Conservation (phyloP, 192 early-diverging fungal species). For the Funneliformis geosporum region DNA sequence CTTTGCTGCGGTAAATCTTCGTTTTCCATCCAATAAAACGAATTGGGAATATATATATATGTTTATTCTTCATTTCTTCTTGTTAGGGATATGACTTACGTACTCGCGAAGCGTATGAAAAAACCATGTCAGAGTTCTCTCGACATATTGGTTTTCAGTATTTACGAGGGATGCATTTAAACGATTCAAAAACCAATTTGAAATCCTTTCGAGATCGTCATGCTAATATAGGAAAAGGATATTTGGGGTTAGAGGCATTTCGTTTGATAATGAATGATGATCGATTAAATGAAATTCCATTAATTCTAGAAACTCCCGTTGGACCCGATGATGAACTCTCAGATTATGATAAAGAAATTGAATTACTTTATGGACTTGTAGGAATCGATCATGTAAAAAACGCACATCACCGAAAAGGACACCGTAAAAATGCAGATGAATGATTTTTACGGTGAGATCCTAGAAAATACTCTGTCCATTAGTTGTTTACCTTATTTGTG, state of each 20-base stretch:
- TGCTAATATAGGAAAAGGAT: constrained; percentile 56
- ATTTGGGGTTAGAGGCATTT: constrained; percentile 55
- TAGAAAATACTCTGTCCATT: no score
- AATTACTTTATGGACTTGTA: constrained; percentile 21
- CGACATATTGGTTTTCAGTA: constrained; percentile 48
- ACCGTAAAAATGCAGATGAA: background rate
- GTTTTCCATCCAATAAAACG: no score
- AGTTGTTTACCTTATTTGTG: no score
- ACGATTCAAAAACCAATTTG: constrained; percentile 51
- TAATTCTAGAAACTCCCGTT: constrained; percentile 57
- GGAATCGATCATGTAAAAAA: background rate
- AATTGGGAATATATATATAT: background rate
- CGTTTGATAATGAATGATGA: constrained; percentile 55
- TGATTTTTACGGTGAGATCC: background rate
- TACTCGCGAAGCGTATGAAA: constrained; percentile 46
- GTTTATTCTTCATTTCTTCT: background rate
- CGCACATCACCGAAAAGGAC: background rate
- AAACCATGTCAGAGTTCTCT: constrained; percentile 46
- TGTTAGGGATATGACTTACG: constrained; percentile 55
- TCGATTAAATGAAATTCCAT: constrained; percentile 49
- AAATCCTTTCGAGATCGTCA: constrained; percentile 51
- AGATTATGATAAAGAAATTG: constrained; percentile 32
- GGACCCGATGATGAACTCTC: constrained; percentile 28
- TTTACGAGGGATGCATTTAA: constrained; percentile 56
- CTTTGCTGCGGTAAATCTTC: constrained; percentile 46